Evolutionary conservation across 169 alveolate species (phyloP).

Genomic region (Plasmodium berghei): DNA sequence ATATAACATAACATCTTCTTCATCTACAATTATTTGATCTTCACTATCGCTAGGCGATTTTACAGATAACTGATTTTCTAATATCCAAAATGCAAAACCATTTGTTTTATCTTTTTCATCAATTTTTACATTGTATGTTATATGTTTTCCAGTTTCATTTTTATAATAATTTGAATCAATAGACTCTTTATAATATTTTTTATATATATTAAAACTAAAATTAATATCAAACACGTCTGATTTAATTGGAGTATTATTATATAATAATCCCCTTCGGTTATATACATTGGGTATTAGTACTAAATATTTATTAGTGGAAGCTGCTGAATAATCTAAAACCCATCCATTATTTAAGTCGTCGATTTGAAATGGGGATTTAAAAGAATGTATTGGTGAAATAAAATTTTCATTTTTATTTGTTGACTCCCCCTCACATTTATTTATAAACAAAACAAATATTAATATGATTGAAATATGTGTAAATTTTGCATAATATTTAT

Average conservation of each 20-base stretch:
- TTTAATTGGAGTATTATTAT: slow-evolving; percentile 17
- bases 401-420: not conserved
- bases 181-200: slow-evolving; percentile 12
- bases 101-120: slow-evolving; percentile 36
- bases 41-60: not conserved
- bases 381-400: slow-evolving; percentile 28
- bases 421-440: not conserved
- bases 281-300: slow-evolving; percentile 59
- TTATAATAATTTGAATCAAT: slow-evolving; percentile 43
- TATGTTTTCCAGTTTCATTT: not conserved
- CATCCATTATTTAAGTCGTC: slow-evolving; percentile 51
- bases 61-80: slow-evolving; percentile 16
- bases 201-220: slow-evolving; percentile 22
- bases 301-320: slow-evolving; percentile 36
- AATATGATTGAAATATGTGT: not conserved
- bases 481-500: not conserved
- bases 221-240: slow-evolving; percentile 31
- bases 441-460: not conserved
- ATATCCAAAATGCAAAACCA: slow-evolving; percentile 64
- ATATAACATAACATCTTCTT: slow-evolving; percentile 20
- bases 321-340: slow-evolving; percentile 33
- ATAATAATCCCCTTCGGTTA: slow-evolving; percentile 55
- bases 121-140: slow-evolving; percentile 10
- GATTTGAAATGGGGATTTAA: slow-evolving; percentile 37
- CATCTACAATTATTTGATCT: not conserved